Base-by-base conservation (phyloP, 2,329 filamentous ascomycete genomes). In the Fusarium setosum region DNA sequence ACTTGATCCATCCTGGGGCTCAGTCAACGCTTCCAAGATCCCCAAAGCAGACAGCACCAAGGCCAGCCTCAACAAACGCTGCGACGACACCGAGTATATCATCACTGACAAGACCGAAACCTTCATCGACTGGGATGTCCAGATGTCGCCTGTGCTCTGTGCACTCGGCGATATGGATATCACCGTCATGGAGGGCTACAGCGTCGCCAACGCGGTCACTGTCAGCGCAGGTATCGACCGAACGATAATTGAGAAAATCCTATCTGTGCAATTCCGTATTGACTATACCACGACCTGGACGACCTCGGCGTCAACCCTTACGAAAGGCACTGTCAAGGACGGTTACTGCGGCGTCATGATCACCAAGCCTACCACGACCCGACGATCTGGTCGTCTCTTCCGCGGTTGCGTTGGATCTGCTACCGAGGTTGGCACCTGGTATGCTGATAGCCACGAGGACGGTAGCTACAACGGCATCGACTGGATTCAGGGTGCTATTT, bases 271-370 rank as follows among this genome's bases (percentile, higher is more conserved):
- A 15, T 23, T 62, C 7, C 48, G 56, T 17, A 41, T 62, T 21
- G 51, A 54, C 59, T 62, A 50, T 48, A 59, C 29, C 31, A 48
- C 48, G 20, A 59, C 59, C 13, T 62, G 59, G 59, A 55, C 55
- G 15, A 62, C 59, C 2, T 48, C 50, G 18, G 54, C 56, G 23
- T 52, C 47, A 2, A 29, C 58, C 44, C 45, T 45, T 24, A 45
- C 58, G 29, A 62, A 62, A 29, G 59, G 55, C 18, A 59, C 59
- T 2, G 56, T 62, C 32, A 29, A 34, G 12, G 37, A 58, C 21
- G 59, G 59, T 13, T 49, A 41, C 18, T 54, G 48, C 3, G 59
- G 59, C n/a, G 59, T 62, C 26, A 59, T 62, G 55, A 59, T 62
- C 32, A 62, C 59, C 55, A 40, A 29, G 17, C 57, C 57, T 17